Conservation (phyloP, 805 yeast species). For the Saccharomyces paradoxus region DNA sequence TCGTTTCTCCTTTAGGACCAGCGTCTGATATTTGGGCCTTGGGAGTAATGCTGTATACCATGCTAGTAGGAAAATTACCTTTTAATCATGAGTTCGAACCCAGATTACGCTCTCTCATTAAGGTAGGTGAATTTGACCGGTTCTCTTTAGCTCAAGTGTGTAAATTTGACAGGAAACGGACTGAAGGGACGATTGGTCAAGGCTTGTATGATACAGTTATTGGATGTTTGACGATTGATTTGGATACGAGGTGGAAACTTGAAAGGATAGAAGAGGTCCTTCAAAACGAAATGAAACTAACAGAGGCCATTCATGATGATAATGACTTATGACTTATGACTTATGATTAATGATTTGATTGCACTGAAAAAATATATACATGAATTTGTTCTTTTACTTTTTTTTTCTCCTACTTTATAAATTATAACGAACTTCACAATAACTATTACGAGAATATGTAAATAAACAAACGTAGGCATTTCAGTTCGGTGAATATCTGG, state of each 20-base stretch:
- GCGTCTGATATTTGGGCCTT: slow-evolving; percentile 86
- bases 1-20: slow-evolving; percentile 39
- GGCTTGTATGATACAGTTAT: slow-evolving; percentile 32
- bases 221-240: slow-evolving; percentile 48
- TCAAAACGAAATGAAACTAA: background rate
- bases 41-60: slow-evolving; percentile 69
- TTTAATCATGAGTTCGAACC: slow-evolving; percentile 83
- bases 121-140: slow-evolving; percentile 55
- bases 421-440: background rate
- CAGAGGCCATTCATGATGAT: background rate
- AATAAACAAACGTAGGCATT: background rate
- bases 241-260: slow-evolving; percentile 45
- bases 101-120: slow-evolving; percentile 60
- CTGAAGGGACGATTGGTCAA: slow-evolving; percentile 5
- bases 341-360: background rate
- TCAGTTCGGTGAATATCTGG: background rate
- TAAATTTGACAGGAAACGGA: slow-evolving; percentile 16
- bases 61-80: slow-evolving; percentile 68
- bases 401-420: background rate
- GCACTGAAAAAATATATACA: background rate
- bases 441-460: background rate
- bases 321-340: background rate
- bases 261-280: slow-evolving; percentile 27
- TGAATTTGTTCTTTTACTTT: background rate
- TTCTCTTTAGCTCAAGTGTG: slow-evolving; percentile 38